Evolutionary conservation across 495 filamentous ascomycete species (phyloP), one percentile per base, ranked within the genome.

Genomic region (Penicillium dipodomyicola): DNA sequence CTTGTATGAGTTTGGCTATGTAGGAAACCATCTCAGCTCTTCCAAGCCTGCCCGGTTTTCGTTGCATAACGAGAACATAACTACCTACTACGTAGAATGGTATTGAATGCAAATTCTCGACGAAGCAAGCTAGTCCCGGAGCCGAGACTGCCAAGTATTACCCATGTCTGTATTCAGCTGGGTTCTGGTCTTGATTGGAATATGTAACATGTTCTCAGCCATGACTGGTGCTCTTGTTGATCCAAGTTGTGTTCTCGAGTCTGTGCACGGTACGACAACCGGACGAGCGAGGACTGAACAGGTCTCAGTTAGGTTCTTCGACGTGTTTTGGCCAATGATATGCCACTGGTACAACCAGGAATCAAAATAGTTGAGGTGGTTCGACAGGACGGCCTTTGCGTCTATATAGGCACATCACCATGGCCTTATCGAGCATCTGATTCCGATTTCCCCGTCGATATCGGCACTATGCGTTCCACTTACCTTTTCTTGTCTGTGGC

Each of bases 401-500:
- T 17, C 37, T 52, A 52, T 52, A 52, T 42, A 52, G 20, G 3
- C 8, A 27, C 15, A 27, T 30, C 33, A 6, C 20, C 29, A 14
- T 39, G 32, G 15, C 5, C 33, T 52, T 19, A 33, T 54, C 11
- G n/a, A 32, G 27, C n/a, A 12, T 52, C 27, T 32, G 32, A 4
- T 20, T 54, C 30, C 22, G 41, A 19, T 39, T 49, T 15, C 22
- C 27, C 19, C 27, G n/a, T 32, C 25, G 19, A 19, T 35, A 20
- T 39, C 55, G 45, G 29, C 45, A 67, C 20, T 37, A 84, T 83
- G 81, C 78, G 77, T 72, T 63, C 81, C 32, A 37, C 47, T 22
- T 27, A 41, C 65, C 54, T 66, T 55, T 56, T 76, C 57, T 33
- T 87, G 6, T 60, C 87, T 56, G 80, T 81, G 54, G 67, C 86